Evolutionary conservation across 1,139 yeast species (phyloP), one percentile per base, ranked within the genome.

Genomic region (Nadsonia starkeyi-henricii): DNA sequence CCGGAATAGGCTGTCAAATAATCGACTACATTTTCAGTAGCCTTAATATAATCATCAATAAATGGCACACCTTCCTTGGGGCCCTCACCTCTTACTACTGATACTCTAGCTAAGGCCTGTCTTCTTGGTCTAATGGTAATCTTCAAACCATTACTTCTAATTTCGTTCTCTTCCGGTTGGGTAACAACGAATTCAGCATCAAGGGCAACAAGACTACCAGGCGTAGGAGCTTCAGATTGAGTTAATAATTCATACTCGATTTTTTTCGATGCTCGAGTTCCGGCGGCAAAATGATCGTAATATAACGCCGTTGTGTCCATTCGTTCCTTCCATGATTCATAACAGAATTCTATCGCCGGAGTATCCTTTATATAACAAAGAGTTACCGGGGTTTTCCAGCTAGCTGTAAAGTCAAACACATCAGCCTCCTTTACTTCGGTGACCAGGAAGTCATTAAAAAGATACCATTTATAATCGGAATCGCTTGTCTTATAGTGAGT

Each of bases 181-280:
- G 89, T 63, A 45, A 81, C 77, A 5, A 93, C 97, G 70, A 93
- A 93, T 63, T 93, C 99, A 0, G 99, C 97, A 69, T 93, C 99
- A 50, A 93, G 82, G 0, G 98, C 98, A 18, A 89, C 80, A 42
- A 88, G 64, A 1, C 85, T 71, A 0, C 96, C 96, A 0, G 81
- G 75, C 23, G 60, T 58, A 1, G 96, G 94, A 0, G 86, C 85
- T 57, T 84, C 91, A 45, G 73, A 72, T 20, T 66, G 64, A 0
- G 88, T 78, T 49, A 86, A 67, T 18, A 84, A 68, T 56, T 76
- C 73, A 61, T 83, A 85, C 54, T 85, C 88, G 48, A 74, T 71
- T 48, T 69, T 70, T 53, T 75, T 72, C 1, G 72, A 74, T 48
- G 78, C 78, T 53, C 91, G 69, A 15, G 78, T 75, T 1, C 82